Base-by-base conservation (phyloP, 176 grass and related monocot species). In the Cenchrus americanus region DNA sequence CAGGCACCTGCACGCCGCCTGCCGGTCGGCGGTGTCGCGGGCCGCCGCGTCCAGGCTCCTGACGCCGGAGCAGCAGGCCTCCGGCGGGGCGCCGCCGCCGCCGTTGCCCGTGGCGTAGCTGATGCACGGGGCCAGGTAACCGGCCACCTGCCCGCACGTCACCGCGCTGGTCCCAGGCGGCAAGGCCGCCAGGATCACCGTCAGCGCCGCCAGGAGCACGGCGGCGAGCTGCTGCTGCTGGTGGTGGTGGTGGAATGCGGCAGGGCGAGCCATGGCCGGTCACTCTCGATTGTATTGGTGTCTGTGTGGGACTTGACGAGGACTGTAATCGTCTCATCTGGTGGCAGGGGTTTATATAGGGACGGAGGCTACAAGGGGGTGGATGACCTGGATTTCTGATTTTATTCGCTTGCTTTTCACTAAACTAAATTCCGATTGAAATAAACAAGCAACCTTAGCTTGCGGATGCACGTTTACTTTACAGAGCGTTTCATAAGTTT, bases 1-100 rank as follows among this genome's bases (percentile, higher is more conserved):
- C 8, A 74, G 71, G 71, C 71, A 74, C 24, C 18, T 26, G 49
- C 71, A 74, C 26, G 71, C 51, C 49, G 48, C 48, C 49, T 74
- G 71, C 0, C 71, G 49, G 26, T 74, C 71, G 49, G 15, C 71
- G 48, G 71, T 9, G 23, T 3, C 19, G 23, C 0, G 6, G 0
- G 89, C 89, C 1, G 50, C 48, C 0, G 3, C 4, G 63, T 76
- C 71, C 34, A 91, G 89, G 37, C 7, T 50, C 41, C 2, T 79
- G 21, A 89, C 75, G 27, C 90, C 90, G 15, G 7, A 11, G 73
- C 90, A 92, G 86, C 90, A 92, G 7, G 5, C 19, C 23, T 6
- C 3, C 7, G 71, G 10, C 0, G 83, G 78, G 19, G 14, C n/a
- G n/a, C n/a, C n/a, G n/a, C n/a, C 30, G 14, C 27, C 0, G 1